A percentile compares a stretch with the other conserved stretches of the same genome.
phyloP scores from a whole-genome alignment of 768 basidiomycete species.

The Lactifluus subvellereus region DNA sequence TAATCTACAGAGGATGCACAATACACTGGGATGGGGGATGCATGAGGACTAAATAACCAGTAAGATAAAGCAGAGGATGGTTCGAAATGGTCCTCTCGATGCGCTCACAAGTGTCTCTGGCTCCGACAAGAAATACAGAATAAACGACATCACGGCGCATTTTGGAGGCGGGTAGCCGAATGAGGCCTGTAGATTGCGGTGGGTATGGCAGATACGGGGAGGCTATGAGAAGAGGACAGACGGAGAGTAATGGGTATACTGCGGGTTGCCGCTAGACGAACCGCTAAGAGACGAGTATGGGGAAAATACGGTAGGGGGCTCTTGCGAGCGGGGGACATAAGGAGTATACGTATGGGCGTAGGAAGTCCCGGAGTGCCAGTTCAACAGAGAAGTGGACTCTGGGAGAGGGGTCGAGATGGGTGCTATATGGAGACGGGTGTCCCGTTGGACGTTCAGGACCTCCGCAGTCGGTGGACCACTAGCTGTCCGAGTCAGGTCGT shows the following conservation, averaged over 20 bases:
- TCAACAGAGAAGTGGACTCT: constrained; percentile 26
- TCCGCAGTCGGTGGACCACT: constrained; percentile 48
- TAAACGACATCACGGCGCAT: constrained; percentile 5
- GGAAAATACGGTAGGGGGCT: constrained; percentile 1
- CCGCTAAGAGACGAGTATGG: constrained; percentile 11
- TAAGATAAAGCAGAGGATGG: constrained; percentile 15
- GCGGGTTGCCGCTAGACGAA: constrained; percentile 13
- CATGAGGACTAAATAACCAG: constrained; percentile 12
- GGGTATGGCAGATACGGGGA: constrained; percentile 3
- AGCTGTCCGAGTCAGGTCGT: constrained; percentile 58
- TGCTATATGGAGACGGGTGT: constrained; percentile 22
- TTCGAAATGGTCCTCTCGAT: constrained; percentile 15
- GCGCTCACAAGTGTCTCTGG: constrained; percentile 15
- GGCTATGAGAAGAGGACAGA: constrained; percentile 24
- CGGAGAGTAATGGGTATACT: constrained; percentile 20
- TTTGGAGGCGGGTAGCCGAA: constrained; percentile 5
- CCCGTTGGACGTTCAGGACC: constrained; percentile 48
- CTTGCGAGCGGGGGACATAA: constrained; percentile 15
- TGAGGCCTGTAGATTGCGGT: constrained; percentile 7
- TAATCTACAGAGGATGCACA: constrained; percentile 21
- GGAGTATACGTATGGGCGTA: constrained; percentile 4
- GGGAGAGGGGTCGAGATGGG: constrained; percentile 26
- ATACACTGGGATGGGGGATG: constrained; percentile 11
- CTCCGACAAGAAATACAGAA: constrained; percentile 21
- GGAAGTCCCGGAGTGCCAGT: constrained; percentile 14